These are phyloP conservation scores for Cladosporium halotolerans DNA, from an alignment of 2,329 filamentous ascomycete species.

Conservation along the genomic window DNA sequence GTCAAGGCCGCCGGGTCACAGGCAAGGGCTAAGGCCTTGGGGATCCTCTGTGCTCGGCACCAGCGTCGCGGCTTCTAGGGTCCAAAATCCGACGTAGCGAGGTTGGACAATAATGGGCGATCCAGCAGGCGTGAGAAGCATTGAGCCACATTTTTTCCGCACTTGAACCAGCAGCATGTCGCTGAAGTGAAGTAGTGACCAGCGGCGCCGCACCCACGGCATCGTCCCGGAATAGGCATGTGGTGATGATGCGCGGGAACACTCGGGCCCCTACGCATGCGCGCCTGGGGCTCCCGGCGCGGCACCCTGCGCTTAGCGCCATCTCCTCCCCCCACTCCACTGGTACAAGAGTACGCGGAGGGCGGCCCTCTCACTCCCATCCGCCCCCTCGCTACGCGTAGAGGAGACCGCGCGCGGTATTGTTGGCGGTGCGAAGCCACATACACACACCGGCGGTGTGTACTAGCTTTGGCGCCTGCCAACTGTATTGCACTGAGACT, in stretches of 20 bases:
- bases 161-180: too few relatives aligned
- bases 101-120: too few relatives aligned
- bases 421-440: not conserved
- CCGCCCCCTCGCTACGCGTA: not conserved
- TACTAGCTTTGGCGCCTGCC: not conserved
- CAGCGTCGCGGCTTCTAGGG: not conserved
- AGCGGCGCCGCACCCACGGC: not conserved
- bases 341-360: slow-evolving; percentile 5
- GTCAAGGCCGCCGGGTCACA: slow-evolving; percentile 1
- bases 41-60: slow-evolving; percentile 8
- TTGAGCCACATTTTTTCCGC: too few relatives aligned
- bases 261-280: not conserved
- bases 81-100: too few relatives aligned
- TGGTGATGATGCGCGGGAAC: not conserved
- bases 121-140: too few relatives aligned
- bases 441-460: not conserved
- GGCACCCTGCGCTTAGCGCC: slow-evolving; percentile 7
- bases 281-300: not conserved
- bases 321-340: not conserved
- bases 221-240: not conserved
- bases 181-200: too few relatives aligned
- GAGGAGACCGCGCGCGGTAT: too few relatives aligned
- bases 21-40: slow-evolving; percentile 8
- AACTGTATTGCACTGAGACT: not conserved
- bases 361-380: not conserved